These are phyloP conservation scores for Oldenlandia corymbosa DNA, from an alignment of 257 asterid species.

Conservation along the genomic window DNA sequence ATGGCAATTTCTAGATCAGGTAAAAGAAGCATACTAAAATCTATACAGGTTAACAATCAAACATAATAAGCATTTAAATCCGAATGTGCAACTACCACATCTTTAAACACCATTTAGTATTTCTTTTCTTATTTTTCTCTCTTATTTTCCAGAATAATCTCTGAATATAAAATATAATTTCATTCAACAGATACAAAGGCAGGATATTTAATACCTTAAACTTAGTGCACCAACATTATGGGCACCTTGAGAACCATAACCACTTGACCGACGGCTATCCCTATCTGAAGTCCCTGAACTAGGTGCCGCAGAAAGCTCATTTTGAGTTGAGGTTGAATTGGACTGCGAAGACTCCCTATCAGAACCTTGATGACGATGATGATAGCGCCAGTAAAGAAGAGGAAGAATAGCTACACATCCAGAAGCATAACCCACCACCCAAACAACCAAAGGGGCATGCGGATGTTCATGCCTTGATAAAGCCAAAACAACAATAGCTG, in stretches of 20 bases:
- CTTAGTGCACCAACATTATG: slow-evolving; percentile 36
- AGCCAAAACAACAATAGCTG: slow-evolving; percentile 68
- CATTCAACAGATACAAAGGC: too few species aligned
- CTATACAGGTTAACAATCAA: neutral
- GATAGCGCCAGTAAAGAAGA: slow-evolving; percentile 84
- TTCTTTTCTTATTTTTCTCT: too few species aligned
- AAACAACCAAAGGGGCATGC: slow-evolving; percentile 62
- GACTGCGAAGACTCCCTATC: slow-evolving; percentile 63
- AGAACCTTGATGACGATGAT: slow-evolving; percentile 59
- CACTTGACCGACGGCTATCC: slow-evolving; percentile 46
- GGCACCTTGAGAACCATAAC: slow-evolving; percentile 41
- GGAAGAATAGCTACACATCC: slow-evolving; percentile 86
- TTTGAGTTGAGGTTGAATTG: slow-evolving; percentile 42
- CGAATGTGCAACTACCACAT: neutral
- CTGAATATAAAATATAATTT: too few species aligned
- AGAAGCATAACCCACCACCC: slow-evolving; percentile 88
- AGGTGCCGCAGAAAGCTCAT: slow-evolving; percentile 34
- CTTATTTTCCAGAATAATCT: too few species aligned
- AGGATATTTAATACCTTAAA: slow-evolving; percentile 49
- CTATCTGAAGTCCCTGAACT: slow-evolving; percentile 41
- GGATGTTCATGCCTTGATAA: slow-evolving; percentile 76
- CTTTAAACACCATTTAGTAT: neutral
- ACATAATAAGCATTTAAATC: neutral
- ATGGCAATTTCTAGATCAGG: neutral
- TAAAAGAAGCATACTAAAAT: neutral